phyloP scores from a whole-genome alignment of 805 yeast genomes.

The Candida sakaeoensis region DNA sequence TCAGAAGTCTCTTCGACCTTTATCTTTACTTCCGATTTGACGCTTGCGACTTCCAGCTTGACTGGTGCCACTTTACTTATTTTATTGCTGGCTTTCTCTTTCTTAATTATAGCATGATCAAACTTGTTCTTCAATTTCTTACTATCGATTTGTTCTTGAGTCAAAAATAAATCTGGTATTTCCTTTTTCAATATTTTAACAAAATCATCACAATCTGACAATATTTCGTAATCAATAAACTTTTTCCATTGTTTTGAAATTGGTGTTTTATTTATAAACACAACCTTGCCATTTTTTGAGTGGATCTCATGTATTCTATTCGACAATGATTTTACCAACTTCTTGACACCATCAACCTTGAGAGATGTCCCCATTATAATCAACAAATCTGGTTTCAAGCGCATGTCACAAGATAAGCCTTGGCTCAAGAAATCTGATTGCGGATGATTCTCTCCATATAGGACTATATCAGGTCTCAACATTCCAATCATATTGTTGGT shows the following conservation, averaged over 20 bases:
- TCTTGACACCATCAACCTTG: constrained; percentile 85
- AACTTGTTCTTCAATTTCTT: constrained; percentile 28
- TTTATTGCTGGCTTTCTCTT: background rate
- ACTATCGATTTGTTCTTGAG: constrained; percentile 48
- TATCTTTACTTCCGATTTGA: constrained; percentile 5
- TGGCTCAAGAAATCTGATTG: constrained; percentile 73
- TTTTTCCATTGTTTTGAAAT: constrained; percentile 66
- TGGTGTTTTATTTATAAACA: constrained; percentile 70
- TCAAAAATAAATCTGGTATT: constrained; percentile 60
- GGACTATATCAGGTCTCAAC: constrained; percentile 82
- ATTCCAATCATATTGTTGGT: constrained; percentile 64
- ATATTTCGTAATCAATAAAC: constrained; percentile 73
- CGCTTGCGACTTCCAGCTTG: constrained; percentile 12
- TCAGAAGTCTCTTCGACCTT: background rate
- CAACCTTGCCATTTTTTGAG: constrained; percentile 72
- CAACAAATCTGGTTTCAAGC: constrained; percentile 67
- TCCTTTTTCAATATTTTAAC: constrained; percentile 50
- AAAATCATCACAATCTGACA: constrained; percentile 81
- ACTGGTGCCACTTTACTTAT: constrained; percentile 11
- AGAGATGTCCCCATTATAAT: constrained; percentile 92
- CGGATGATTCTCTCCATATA: constrained; percentile 94
- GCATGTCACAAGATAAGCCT: constrained; percentile 64
- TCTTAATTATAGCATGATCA: constrained; percentile 4
- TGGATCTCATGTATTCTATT: constrained; percentile 52
- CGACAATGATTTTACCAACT: constrained; percentile 66